Evolutionary conservation across 192 early-diverging fungal species (phyloP).

Genomic region (Irineochytrium annulatum): DNA sequence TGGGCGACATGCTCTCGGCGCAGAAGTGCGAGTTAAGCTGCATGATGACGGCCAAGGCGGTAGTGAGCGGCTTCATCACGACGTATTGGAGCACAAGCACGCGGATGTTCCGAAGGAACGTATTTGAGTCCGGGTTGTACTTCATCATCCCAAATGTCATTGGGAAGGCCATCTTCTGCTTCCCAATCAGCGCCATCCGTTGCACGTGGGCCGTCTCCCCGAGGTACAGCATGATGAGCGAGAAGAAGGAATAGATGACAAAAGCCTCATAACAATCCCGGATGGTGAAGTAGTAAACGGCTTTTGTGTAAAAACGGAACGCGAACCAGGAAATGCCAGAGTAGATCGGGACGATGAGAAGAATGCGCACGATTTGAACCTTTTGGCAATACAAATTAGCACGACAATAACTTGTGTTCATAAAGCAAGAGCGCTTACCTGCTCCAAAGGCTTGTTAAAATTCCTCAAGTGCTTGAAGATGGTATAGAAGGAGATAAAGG

Average conservation of each 20-base stretch:
- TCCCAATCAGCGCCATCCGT: constrained; percentile 32
- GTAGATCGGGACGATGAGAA: constrained; percentile 73
- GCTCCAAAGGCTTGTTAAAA: constrained; percentile 22
- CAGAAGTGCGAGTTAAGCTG: constrained; percentile 57
- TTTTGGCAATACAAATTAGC: neutral
- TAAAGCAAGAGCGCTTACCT: constrained; percentile 9
- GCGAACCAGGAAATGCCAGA: constrained; percentile 61
- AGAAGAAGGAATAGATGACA: constrained; percentile 69
- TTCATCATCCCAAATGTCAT: constrained; percentile 53
- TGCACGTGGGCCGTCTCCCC: constrained; percentile 42
- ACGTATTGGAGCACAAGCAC: constrained; percentile 69
- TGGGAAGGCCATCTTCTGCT: constrained; percentile 33
- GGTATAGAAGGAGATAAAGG: constrained; percentile 3
- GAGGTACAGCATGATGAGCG: constrained; percentile 64
- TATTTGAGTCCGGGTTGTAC: constrained; percentile 54
- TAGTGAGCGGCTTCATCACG: constrained; percentile 54
- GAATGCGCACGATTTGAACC: constrained; percentile 41
- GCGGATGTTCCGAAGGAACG: constrained; percentile 55
- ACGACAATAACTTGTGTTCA: too few species aligned
- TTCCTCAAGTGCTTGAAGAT: constrained; percentile 22
- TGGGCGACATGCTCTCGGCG: constrained; percentile 51
- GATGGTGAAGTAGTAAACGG: constrained; percentile 63
- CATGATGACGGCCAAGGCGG: constrained; percentile 57
- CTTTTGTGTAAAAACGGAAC: constrained; percentile 60
- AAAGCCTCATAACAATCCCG: constrained; percentile 75